Base-by-base conservation (phyloP, 495 filamentous ascomycete genomes). In the Annulohypoxylon bovei region DNA sequence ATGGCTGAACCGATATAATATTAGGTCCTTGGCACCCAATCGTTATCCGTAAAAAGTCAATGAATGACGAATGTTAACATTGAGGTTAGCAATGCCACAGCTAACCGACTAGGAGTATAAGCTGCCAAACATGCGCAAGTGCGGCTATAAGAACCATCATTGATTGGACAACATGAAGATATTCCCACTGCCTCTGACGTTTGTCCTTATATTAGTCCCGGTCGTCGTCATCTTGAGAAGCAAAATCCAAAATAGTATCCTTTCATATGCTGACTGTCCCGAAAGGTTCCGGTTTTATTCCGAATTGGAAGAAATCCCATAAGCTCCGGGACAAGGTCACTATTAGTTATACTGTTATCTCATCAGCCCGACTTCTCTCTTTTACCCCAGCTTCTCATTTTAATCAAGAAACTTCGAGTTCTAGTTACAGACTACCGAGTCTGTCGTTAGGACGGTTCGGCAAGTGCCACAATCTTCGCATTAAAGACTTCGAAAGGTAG, bases 171-270 rank as follows among this genome's bases (percentile, higher is more conserved):
- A 28, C 25, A 28, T 52, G 27, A 44, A 33, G 42, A 1, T 65
- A 53, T 67, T 32, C 35, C 40, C n/a, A 39, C 28, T 14, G n/a
- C 20, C 52, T 37, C 63, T 56, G 42, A 66, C 53, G 62, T 58
- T n/a, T 33, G 12, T 14, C 40, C 16, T 30, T 27, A 20, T 28
- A 6, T 33, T 33, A 6, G 39, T 9, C 20, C 8, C 27, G 1
- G 20, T 27, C 23, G 40, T 42, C 25, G 16, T 52, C 25, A 25
- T 52, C 23, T 30, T 28, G 16, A 7, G 11, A 30, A 30, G 9
- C 25, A n/a, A 30, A 16, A 11, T 52, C 4, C 11, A 52, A 30
- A 30, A 30, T 28, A 3, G 6, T 5, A 25, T 47, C 6, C 22
- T 47, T 9, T 0, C 3, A 25, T 6, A 4, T 8, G 30, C 30